Evolutionary conservation across 108 stramenopile genomes (phyloP).

Genomic region (Cyclotella atomus): DNA sequence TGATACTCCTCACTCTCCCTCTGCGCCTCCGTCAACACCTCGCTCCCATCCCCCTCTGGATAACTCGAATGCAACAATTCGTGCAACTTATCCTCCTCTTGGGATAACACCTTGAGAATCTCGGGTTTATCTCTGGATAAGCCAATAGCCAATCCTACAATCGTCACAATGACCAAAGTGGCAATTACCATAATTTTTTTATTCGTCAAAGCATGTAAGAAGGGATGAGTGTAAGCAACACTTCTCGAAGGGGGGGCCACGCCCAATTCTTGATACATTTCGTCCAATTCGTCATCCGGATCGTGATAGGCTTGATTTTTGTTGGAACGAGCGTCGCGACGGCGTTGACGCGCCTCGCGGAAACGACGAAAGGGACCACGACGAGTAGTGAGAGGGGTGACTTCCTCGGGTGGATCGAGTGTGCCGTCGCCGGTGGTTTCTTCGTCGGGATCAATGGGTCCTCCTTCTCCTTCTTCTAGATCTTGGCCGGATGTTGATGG

Average conservation of each 20-base stretch:
- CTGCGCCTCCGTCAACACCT: not conserved
- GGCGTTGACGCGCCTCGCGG: not conserved
- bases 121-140: no score
- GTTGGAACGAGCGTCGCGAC: not conserved
- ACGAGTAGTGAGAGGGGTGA: not conserved
- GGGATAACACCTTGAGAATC: not conserved
- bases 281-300: not conserved
- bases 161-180: not conserved
- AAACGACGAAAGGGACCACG: not conserved
- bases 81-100: conserved; percentile 8
- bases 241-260: not conserved
- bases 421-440: not conserved
- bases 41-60: not conserved
- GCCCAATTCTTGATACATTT: conserved; percentile 12
- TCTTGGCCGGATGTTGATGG: not conserved
- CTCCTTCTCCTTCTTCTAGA: no score
- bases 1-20: not conserved
- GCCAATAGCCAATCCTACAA: not conserved
- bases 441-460: conserved; percentile 11
- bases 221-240: not conserved
- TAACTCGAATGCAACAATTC: not conserved
- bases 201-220: not conserved
- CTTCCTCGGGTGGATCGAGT: not conserved
- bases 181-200: not conserved
- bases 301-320: not conserved